Evolutionary conservation across 1,284 basidiomycete species (phyloP).

Genomic region (Sutorius eximius): DNA sequence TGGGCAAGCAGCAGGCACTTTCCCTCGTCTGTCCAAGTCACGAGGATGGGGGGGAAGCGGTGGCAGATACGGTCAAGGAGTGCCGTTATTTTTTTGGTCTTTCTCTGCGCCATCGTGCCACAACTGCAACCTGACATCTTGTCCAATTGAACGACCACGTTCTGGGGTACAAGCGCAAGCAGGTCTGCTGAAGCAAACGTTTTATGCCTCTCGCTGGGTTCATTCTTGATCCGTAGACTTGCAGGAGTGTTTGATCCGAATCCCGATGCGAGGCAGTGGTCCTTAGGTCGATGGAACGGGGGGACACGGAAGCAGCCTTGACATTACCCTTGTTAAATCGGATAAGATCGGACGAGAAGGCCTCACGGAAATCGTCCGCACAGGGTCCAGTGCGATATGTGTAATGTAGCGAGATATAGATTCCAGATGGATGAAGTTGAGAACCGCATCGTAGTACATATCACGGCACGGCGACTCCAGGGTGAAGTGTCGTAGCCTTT

Average conservation of each 20-base stretch:
- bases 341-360: constrained; percentile 7
- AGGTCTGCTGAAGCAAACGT: constrained; percentile 15
- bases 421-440: not conserved
- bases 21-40: constrained; percentile 14
- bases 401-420: constrained; percentile 19
- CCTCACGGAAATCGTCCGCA: constrained; percentile 20
- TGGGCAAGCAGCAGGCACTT: constrained; percentile 4
- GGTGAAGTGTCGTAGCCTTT: constrained; percentile 13
- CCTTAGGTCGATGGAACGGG: not conserved
- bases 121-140: constrained; percentile 3
- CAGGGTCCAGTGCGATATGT: constrained; percentile 20
- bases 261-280: not conserved
- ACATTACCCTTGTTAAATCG: not conserved
- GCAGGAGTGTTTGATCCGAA: constrained; percentile 11
- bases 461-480: constrained; percentile 10
- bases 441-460: not conserved
- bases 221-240: not conserved
- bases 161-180: constrained; percentile 27
- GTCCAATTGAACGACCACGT: constrained; percentile 22
- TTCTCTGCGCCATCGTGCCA: not conserved
- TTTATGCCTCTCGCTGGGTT: not conserved
- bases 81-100: constrained; percentile 7
- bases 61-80: constrained; percentile 16
- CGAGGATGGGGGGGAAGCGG: constrained; percentile 8
- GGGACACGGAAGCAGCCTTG: not conserved